Evolutionary conservation across 306 rosid species (phyloP), one percentile per base, ranked within the genome.

Genomic region (Oemleria cerasiformis): DNA sequence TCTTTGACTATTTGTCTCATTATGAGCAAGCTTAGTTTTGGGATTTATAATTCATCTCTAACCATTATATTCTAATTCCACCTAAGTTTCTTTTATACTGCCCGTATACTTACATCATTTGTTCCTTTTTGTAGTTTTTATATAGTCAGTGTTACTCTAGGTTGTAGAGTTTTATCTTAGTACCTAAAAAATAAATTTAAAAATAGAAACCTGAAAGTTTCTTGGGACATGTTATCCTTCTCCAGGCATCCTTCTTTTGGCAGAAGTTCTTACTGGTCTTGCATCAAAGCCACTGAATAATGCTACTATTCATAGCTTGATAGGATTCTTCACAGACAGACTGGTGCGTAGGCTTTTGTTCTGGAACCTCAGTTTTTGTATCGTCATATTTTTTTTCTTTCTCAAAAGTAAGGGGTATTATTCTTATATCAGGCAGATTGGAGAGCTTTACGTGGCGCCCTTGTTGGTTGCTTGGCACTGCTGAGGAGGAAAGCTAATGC

Each of bases 361-460:
- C 15, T 8, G 15, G 44, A 39, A 53, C 20, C 16, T 68, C 14
- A 34, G 45, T 36, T 72, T 72, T 72, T 30, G 9, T n/a, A 75
- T 56, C 42, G 50, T 8, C 23, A 47, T 23, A 41, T 40, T 56
- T 55, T 40, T 56, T 57, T 25, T 19, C 8, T 43, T 70, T 59
- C 15, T 67, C 69, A 23, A 10, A 11, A 55, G 70, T 42, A 49
- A 65, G 78, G 63, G 64, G 75, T 58, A 23, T 59, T 76, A 47
- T 75, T 40, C 70, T 66, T 73, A 66, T 71, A 83, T 89, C 92
- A 94, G 99, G 95, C 90, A 87, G 97, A 94, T 85, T 94, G 99
- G 99, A 91, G 84, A 85, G 96, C 97, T 74, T 82, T 91, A 75
- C 88, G 90, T 39, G 99, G 97, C 78, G 96, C 97, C 64, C 92